Evolutionary conservation across 352 stramenopile species (phyloP).

Genomic region (Phytophthora fragariaefolia): DNA sequence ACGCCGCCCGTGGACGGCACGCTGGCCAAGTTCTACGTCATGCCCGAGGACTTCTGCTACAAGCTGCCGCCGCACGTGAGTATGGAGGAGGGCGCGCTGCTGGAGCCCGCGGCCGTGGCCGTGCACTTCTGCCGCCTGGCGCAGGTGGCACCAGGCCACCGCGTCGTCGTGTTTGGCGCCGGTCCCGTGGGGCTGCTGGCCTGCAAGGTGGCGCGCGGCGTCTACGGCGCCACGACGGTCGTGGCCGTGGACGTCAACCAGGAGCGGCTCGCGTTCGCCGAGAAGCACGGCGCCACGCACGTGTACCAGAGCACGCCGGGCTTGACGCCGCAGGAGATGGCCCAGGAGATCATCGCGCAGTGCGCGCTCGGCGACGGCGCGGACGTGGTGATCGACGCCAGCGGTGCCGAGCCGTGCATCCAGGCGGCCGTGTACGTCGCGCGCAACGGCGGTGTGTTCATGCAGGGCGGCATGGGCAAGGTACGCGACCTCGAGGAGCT

Average conservation of each 20-base stretch:
- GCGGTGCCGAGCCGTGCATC: slow-evolving; percentile 34
- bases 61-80: slow-evolving; percentile 29
- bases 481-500: neutral
- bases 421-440: slow-evolving; percentile 35
- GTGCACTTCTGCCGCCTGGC: slow-evolving; percentile 38
- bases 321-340: slow-evolving; percentile 19
- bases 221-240: slow-evolving; percentile 37
- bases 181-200: slow-evolving; percentile 36
- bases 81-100: slow-evolving; percentile 34
- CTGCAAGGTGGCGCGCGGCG: slow-evolving; percentile 35
- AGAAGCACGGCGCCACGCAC: slow-evolving; percentile 36
- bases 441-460: slow-evolving; percentile 28
- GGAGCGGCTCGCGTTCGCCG: slow-evolving; percentile 23
- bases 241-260: slow-evolving; percentile 38
- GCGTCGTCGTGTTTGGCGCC: slow-evolving; percentile 39
- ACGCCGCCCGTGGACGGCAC: slow-evolving; percentile 35
- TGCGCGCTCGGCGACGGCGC: slow-evolving; percentile 31
- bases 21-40: slow-evolving; percentile 36
- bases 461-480: slow-evolving; percentile 39
- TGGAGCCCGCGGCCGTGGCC: slow-evolving; percentile 36
- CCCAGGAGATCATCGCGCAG: slow-evolving; percentile 25
- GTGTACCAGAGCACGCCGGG: slow-evolving; percentile 21
- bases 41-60: slow-evolving; percentile 41
- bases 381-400: slow-evolving; percentile 40
- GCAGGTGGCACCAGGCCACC: slow-evolving; percentile 36